Percentiles rank a stretch among this genome's conserved stretches.
These are phyloP conservation scores for Metschnikowia matae DNA, from an alignment of 805 yeast species.

Conservation along the genomic window DNA sequence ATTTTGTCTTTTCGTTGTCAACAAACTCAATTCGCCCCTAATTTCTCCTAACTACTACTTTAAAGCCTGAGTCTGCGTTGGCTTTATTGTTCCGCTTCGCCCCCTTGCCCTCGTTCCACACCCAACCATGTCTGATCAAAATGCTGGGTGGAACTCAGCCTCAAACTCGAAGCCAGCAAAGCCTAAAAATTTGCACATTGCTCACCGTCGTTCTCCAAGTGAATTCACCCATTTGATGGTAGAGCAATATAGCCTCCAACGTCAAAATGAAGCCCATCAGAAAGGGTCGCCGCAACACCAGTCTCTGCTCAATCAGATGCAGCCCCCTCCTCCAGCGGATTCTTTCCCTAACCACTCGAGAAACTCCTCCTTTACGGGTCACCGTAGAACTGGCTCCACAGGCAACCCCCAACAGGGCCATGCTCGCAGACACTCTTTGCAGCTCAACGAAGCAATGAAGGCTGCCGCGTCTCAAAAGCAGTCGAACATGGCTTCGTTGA, in stretches of 20 bases:
- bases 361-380: slow-evolving; percentile 25
- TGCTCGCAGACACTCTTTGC: slow-evolving; percentile 85
- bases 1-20: background rate
- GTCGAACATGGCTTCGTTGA: slow-evolving; percentile 32
- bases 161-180: slow-evolving; percentile 11
- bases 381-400: slow-evolving; percentile 30
- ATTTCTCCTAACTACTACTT: background rate
- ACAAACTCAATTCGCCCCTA: background rate
- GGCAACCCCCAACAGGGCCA: slow-evolving; percentile 56
- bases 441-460: slow-evolving; percentile 85
- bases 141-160: slow-evolving; percentile 3
- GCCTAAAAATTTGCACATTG: slow-evolving; percentile 64
- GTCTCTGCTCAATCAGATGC: slow-evolving; percentile 23
- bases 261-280: slow-evolving; percentile 88
- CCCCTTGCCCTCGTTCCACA: background rate
- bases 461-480: slow-evolving; percentile 91
- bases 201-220: slow-evolving; percentile 96
- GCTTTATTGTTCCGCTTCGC: background rate
- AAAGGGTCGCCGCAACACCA: slow-evolving; percentile 80
- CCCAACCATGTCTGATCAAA: slow-evolving; percentile 13
- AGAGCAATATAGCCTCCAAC: slow-evolving; percentile 85
- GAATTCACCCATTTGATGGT: slow-evolving; percentile 90
- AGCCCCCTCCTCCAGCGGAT: slow-evolving; percentile 21
- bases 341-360: slow-evolving; percentile 34
- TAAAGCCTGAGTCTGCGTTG: too few relatives aligned